phyloP scores from a whole-genome alignment of 768 basidiomycete species.

The Neoboletus brunneissimus region DNA sequence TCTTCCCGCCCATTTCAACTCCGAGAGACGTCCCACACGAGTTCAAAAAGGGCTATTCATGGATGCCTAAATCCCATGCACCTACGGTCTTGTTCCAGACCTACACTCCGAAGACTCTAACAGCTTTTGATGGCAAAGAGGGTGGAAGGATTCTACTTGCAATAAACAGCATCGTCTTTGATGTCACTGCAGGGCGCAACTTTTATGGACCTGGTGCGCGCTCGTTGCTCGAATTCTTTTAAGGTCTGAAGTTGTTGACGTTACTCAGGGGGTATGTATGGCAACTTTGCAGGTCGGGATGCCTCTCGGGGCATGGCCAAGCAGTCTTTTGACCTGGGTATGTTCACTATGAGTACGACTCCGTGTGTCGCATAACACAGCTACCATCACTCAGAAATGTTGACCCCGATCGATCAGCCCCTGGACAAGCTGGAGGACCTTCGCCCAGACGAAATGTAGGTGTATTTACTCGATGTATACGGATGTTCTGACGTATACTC shows the following conservation, averaged over 20 bases:
- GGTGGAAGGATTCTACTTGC: slow-evolving; percentile 78
- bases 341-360: slow-evolving; percentile 23
- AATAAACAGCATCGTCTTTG: slow-evolving; percentile 87
- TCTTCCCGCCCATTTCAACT: slow-evolving; percentile 63
- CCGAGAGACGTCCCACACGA: slow-evolving; percentile 56
- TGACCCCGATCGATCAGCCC: slow-evolving; percentile 82
- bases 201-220: slow-evolving; percentile 93
- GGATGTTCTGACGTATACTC: not conserved
- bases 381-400: slow-evolving; percentile 61
- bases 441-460: slow-evolving; percentile 78
- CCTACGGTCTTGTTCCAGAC: slow-evolving; percentile 73
- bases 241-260: not conserved
- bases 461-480: slow-evolving; percentile 3
- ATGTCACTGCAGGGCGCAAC: slow-evolving; percentile 82
- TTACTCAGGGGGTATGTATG: slow-evolving; percentile 84
- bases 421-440: slow-evolving; percentile 83
- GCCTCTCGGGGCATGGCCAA: slow-evolving; percentile 97
- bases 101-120: slow-evolving; percentile 76
- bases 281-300: slow-evolving; percentile 95
- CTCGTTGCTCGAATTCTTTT: not conserved
- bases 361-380: not conserved
- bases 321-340: slow-evolving; percentile 92
- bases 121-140: slow-evolving; percentile 60
- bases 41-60: slow-evolving; percentile 84
- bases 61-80: slow-evolving; percentile 84